Evolutionary conservation across 2,329 filamentous ascomycete species (phyloP).

Genomic region (Fusarium sp.): DNA sequence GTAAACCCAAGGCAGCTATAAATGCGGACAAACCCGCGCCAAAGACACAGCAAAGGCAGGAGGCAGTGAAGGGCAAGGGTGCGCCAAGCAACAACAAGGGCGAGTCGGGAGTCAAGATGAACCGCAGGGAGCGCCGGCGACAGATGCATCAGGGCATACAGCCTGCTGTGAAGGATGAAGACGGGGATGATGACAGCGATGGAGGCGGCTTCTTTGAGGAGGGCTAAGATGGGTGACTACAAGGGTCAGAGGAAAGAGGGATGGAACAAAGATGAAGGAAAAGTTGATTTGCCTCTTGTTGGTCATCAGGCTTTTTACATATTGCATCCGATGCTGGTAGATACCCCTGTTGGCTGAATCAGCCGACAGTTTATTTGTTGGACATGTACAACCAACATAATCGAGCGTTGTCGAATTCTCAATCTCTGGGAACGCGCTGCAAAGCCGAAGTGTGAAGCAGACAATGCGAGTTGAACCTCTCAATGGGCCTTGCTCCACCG

Average conservation of each 20-base stretch:
- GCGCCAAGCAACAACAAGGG: conserved; percentile 27
- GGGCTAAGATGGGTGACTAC: conserved; percentile 3
- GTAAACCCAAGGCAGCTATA: conserved; percentile 35
- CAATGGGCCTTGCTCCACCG: conserved; percentile 26
- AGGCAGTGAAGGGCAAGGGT: conserved; percentile 37
- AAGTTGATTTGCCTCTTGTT: conserved; percentile 10
- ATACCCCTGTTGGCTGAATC: conserved; percentile 29
- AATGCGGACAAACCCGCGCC: conserved; percentile 37
- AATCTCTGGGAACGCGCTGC: conserved; percentile 1
- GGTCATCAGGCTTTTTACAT: conserved; percentile 22
- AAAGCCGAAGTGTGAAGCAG: not conserved
- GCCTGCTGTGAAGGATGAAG: conserved; percentile 53
- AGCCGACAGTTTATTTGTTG: conserved; percentile 19
- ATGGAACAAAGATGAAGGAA: not conserved
- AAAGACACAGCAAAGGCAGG: conserved; percentile 41
- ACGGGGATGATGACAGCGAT: conserved; percentile 64
- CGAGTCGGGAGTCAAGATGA: conserved; percentile 50
- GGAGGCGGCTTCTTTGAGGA: conserved; percentile 73
- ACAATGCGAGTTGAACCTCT: conserved; percentile 3
- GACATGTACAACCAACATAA: conserved; percentile 31
- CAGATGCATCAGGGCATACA: conserved; percentile 55
- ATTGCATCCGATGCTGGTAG: conserved; percentile 39
- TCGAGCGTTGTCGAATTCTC: conserved; percentile 22
- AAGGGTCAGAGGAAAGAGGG: not conserved
- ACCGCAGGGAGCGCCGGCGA: conserved; percentile 55